Conservation (phyloP, 2,329 filamentous ascomycete species). For the Lasiodiplodia sp. region DNA sequence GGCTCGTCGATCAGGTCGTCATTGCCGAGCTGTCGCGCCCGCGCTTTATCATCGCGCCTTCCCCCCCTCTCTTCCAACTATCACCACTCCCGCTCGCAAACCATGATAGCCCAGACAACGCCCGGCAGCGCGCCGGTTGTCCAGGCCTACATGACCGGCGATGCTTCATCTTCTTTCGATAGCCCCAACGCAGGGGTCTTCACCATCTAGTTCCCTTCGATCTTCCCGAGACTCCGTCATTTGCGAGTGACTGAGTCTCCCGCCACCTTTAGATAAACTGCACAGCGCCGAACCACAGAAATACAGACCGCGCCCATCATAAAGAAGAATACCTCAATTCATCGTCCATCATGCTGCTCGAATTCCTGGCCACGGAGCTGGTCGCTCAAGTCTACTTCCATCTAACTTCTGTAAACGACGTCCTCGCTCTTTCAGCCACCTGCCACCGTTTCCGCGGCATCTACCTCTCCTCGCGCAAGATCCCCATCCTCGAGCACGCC, state of each 20-base stretch:
- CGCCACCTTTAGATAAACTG: conserved; percentile 26
- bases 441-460: conserved; percentile 62
- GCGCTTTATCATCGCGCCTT: conserved; percentile 16
- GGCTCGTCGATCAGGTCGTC: conserved; percentile 6
- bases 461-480: conserved; percentile 60
- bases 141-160: conserved; percentile 34
- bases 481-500: conserved; percentile 61
- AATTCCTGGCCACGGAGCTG: conserved; percentile 65
- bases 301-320: conserved; percentile 9
- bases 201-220: conserved; percentile 45
- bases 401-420: conserved; percentile 60
- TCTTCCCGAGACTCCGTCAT: conserved; percentile 32
- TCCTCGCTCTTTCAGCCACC: conserved; percentile 61
- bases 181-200: conserved; percentile 64
- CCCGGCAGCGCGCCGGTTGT: conserved; percentile 40
- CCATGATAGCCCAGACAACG: conserved; percentile 39
- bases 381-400: conserved; percentile 64
- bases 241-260: conserved; percentile 11
- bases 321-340: not conserved
- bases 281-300: conserved; percentile 6
- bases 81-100: conserved; percentile 39
- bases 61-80: not conserved
- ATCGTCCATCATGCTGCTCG: conserved; percentile 59
- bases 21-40: conserved; percentile 17
- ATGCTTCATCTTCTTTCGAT: conserved; percentile 47